phyloP scores from a whole-genome alignment of 306 rosid genomes.

The Senna siamea region DNA sequence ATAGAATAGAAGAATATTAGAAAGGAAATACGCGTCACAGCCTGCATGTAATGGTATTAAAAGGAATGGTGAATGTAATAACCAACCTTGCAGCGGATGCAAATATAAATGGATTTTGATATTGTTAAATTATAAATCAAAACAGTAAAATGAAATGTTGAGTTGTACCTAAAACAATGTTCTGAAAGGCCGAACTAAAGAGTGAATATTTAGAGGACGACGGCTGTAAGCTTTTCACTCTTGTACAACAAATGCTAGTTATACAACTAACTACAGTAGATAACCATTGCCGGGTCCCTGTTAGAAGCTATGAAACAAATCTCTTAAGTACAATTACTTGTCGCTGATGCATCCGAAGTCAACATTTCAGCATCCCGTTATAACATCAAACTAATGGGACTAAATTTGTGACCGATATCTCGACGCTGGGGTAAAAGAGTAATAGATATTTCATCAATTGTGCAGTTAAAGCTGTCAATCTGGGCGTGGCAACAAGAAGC shows the following conservation, averaged over 20 bases:
- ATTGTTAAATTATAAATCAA: not conserved
- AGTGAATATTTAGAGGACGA: slow-evolving; percentile 21
- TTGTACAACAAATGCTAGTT: slow-evolving; percentile 24
- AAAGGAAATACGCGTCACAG: not conserved
- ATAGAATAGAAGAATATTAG: slow-evolving; percentile 28
- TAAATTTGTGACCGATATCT: slow-evolving; percentile 21
- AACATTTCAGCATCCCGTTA: slow-evolving; percentile 42
- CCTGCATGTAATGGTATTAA: not conserved
- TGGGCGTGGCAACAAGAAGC: slow-evolving; percentile 57
- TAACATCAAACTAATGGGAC: slow-evolving; percentile 10
- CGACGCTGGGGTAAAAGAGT: slow-evolving; percentile 29
- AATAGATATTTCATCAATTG: slow-evolving; percentile 34
- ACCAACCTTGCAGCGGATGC: not conserved
- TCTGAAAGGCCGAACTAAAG: slow-evolving; percentile 27
- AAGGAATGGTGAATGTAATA: not conserved
- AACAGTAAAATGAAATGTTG: not conserved
- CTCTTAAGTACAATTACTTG: slow-evolving; percentile 33
- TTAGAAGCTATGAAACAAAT: slow-evolving; percentile 24
- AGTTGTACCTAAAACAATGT: slow-evolving; percentile 14
- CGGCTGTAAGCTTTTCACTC: slow-evolving; percentile 14
- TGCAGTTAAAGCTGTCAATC: slow-evolving; percentile 40
- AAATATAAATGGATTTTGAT: not conserved
- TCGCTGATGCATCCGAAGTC: slow-evolving; percentile 34
- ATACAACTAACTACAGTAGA: slow-evolving; percentile 40
- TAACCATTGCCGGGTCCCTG: slow-evolving; percentile 23